Percentiles rank a stretch among this genome's conserved stretches.
phyloP scores from a whole-genome alignment of 176 grass and related monocot genomes.

The Echinochloa phyllopogon region DNA sequence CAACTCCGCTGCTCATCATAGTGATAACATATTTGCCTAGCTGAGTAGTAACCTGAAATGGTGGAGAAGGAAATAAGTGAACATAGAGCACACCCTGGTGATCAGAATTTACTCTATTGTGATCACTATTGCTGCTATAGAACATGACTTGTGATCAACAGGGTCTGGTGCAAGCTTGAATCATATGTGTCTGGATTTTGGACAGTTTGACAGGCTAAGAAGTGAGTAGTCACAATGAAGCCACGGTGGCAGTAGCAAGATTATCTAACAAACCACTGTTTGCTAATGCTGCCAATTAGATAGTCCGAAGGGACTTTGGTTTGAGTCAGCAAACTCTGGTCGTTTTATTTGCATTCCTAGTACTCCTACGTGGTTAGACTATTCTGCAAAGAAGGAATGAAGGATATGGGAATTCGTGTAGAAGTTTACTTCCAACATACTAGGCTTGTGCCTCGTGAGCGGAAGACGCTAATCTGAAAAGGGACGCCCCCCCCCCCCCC shows the following conservation, averaged over 20 bases:
- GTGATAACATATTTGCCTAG: conserved; percentile 84
- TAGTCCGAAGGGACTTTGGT: background rate
- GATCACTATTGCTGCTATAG: background rate
- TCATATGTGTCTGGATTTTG: background rate
- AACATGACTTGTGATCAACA: background rate
- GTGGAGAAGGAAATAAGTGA: conserved; percentile 30
- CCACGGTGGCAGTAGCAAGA: background rate
- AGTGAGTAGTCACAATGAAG: background rate
- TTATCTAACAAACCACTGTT: background rate
- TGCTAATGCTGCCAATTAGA: background rate
- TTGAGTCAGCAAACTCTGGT: background rate
- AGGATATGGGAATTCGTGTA: background rate
- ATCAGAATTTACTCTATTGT: background rate
- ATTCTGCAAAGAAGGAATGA: background rate
- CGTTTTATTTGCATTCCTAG: background rate
- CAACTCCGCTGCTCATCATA: conserved; percentile 91
- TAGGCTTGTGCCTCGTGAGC: background rate
- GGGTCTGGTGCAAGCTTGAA: background rate
- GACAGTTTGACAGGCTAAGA: background rate
- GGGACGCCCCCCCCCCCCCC: no score
- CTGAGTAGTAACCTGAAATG: conserved; percentile 71
- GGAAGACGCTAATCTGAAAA: background rate
- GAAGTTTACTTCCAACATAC: background rate
- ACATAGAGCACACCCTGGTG: background rate
- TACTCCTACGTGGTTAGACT: background rate